Base-by-base conservation (phyloP, 768 basidiomycete species). In the Leccinum uliginosum region DNA sequence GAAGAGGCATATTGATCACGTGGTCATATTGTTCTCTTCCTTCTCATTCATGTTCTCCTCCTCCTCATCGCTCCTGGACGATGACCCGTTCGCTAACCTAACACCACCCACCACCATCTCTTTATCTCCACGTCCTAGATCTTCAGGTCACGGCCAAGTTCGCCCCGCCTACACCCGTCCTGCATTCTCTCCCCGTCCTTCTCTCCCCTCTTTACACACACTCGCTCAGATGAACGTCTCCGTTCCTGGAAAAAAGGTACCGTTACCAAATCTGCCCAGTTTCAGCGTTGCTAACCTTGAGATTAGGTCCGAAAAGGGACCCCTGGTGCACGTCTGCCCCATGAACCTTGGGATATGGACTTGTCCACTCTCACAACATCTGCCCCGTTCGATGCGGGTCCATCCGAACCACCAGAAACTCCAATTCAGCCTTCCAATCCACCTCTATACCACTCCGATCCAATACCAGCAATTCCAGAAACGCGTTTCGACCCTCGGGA, bases 61-160 rank as follows among this genome's bases (percentile, higher is more conserved):
- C 51, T 23, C 29, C 58, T 19, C 59, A 17, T 61, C 62, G 11
- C 52, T 88, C 19, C 73, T 87, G 24, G 87, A 89, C 62, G 83
- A 85, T 51, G 88, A 90, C 63, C 88, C 88, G 2, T 90, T 90
- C 62, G 88, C 88, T 21, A 82, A 84, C 58, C 74, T 86, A 47
- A 15, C 58, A 14, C 73, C 77, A 57, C 32, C n/a, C n/a, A n/a
- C n/a, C n/a, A n/a, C n/a, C n/a, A n/a, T 35, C 23, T 4, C 23
- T 11, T 9, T 19, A 43, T 19, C n/a, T 43, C 40, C 40, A 17
- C 40, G 30, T n/a, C 72, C 73, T 2, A 69, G 62, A 54, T 76
- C 75, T 2, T 71, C 71, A 11, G 66, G 68, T 12, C 66, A 69
- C 40, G 67, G 66, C 3, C 75, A 75, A 57, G 61, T 54, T 23